A percentile compares a stretch with the other conserved stretches of the same genome.
Conservation (phyloP, 345 rosid genomes). For the Dovyalis caffra region DNA sequence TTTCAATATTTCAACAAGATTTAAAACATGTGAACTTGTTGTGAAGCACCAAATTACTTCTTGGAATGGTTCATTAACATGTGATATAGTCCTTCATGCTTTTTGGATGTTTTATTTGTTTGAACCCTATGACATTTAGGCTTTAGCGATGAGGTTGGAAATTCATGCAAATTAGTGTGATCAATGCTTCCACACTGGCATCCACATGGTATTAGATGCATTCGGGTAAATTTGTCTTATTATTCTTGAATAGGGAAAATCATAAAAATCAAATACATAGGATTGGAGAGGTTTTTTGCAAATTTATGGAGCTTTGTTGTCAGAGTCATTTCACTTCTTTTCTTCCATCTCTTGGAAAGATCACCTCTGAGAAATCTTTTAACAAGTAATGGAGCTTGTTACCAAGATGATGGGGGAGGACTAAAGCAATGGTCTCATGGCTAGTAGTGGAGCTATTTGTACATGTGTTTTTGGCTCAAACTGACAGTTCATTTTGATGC, state of each 20-base stretch:
- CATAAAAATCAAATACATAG: background rate
- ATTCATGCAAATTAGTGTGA: background rate
- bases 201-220: background rate
- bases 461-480: background rate
- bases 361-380: background rate
- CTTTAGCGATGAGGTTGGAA: background rate
- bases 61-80: background rate
- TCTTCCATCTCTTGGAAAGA: background rate
- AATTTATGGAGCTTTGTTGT: background rate
- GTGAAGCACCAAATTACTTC: background rate
- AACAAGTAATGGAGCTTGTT: background rate
- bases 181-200: background rate
- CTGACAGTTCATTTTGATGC: background rate
- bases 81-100: background rate
- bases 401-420: background rate
- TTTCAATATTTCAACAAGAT: background rate
- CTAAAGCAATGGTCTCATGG: background rate
- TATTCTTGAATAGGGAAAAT: background rate
- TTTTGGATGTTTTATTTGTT: background rate
- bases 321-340: background rate
- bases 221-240: background rate
- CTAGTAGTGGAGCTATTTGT: background rate
- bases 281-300: background rate
- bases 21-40: background rate
- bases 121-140: background rate